phyloP scores from a whole-genome alignment of 257 asterid genomes.

The Rehmannia glutinosa region DNA sequence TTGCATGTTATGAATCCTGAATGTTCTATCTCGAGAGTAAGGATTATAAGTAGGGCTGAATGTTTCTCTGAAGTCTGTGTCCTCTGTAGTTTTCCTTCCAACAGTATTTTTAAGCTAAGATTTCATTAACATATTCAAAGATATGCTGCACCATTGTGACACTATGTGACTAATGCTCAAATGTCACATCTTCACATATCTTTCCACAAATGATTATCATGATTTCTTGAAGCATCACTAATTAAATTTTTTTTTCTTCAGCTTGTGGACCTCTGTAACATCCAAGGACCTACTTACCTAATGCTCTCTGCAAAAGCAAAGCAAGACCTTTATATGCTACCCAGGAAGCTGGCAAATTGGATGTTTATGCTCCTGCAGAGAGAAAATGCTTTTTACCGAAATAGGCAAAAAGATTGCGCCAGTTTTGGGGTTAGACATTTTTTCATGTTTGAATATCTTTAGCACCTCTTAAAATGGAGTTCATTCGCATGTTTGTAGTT shows the following conservation, averaged over 20 bases:
- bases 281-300: conserved; percentile 55
- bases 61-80: too few species aligned
- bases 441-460: conserved; percentile 9
- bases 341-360: conserved; percentile 57
- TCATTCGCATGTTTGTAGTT: conserved; percentile 11
- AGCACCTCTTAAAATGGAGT: conserved; percentile 1
- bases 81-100: too few species aligned
- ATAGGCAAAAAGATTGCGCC: conserved; percentile 57
- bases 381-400: conserved; percentile 58
- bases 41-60: too few species aligned
- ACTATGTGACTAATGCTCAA: too few species aligned
- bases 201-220: not conserved
- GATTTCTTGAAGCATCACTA: not conserved
- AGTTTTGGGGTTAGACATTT: conserved; percentile 65
- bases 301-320: conserved; percentile 55
- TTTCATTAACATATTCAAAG: too few species aligned
- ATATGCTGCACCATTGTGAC: too few species aligned
- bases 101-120: too few species aligned
- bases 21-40: too few species aligned
- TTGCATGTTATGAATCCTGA: too few species aligned
- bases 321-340: conserved; percentile 55
- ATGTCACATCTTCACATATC: too few species aligned
- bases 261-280: conserved; percentile 69
- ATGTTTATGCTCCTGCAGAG: conserved; percentile 50
- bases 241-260: conserved; percentile 20